A percentile compares a stretch with the other conserved stretches of the same genome.
These are phyloP conservation scores for Rhynchospora pubera DNA, from an alignment of 176 grass and related monocot species.

Conservation along the genomic window DNA sequence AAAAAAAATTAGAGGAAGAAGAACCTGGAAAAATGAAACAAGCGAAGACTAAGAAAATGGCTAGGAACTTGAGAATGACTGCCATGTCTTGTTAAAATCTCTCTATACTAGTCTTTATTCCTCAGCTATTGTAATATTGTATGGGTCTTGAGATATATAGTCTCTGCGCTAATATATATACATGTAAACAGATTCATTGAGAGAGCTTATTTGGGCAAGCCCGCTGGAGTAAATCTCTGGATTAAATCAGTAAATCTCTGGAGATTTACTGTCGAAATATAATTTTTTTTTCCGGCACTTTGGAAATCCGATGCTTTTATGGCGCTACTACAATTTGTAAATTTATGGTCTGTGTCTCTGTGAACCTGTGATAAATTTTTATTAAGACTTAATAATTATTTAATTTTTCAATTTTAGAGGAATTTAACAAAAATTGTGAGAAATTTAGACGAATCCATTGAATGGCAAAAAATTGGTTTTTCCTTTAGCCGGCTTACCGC, in stretches of 20 bases:
- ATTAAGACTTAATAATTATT: no score
- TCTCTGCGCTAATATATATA: neutral
- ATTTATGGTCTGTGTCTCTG: no score
- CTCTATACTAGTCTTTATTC: neutral
- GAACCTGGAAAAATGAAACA: conserved; percentile 8
- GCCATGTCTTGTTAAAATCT: neutral
- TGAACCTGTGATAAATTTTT: no score
- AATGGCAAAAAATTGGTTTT: no score
- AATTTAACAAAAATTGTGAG: no score
- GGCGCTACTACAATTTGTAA: no score
- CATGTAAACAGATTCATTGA: neutral
- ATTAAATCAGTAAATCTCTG: neutral
- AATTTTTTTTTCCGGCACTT: no score
- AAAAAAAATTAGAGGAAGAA: neutral
- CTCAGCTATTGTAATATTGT: neutral
- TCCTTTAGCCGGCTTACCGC: no score
- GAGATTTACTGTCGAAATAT: no score
- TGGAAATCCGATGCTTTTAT: no score
- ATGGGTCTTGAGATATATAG: neutral
- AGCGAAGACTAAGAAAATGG: neutral
- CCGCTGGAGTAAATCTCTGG: neutral
- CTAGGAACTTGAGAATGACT: conserved; percentile 1
- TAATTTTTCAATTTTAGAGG: no score
- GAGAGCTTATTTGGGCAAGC: neutral
- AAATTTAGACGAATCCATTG: no score